Evolutionary conservation across 345 rosid species (phyloP).

Genomic region (Eucalyptus shirleyi): DNA sequence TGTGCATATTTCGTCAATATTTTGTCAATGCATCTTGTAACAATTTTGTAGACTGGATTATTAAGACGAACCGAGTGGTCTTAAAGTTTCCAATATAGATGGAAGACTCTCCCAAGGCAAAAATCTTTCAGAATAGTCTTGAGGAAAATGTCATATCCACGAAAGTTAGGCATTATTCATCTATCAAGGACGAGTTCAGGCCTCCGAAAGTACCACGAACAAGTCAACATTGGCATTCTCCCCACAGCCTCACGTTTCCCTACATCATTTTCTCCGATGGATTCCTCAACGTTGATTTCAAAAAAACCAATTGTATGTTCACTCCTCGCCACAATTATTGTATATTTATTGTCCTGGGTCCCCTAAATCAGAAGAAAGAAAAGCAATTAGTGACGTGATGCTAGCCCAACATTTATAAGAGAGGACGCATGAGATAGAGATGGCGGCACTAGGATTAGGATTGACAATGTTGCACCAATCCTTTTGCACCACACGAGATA

Average conservation of each 20-base stretch:
- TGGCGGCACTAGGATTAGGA: not conserved
- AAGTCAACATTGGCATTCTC: not conserved
- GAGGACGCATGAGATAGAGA: not conserved
- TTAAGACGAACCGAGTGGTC: not conserved
- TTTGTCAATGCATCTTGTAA: not conserved
- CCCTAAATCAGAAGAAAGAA: not conserved
- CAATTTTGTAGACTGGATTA: not conserved
- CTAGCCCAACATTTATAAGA: not conserved
- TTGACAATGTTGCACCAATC: not conserved
- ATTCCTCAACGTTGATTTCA: not conserved
- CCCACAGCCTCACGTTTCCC: not conserved
- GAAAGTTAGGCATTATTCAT: not conserved
- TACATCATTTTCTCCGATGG: not conserved
- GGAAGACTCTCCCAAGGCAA: not conserved
- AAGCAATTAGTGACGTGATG: not conserved
- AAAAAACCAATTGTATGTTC: not conserved
- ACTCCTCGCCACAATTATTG: not conserved
- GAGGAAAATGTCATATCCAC: not conserved
- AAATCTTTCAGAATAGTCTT: not conserved
- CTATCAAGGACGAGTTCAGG: not conserved
- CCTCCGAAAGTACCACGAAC: not conserved
- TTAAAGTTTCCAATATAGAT: not conserved
- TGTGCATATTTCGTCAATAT: not conserved
- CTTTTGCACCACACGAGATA: not conserved
- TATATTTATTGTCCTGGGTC: not conserved